A percentile compares a stretch with the other conserved stretches of the same genome.
These are phyloP conservation scores for Exophiala spinifera DNA, from an alignment of 2,329 filamentous ascomycete genomes.

Conservation along the genomic window DNA sequence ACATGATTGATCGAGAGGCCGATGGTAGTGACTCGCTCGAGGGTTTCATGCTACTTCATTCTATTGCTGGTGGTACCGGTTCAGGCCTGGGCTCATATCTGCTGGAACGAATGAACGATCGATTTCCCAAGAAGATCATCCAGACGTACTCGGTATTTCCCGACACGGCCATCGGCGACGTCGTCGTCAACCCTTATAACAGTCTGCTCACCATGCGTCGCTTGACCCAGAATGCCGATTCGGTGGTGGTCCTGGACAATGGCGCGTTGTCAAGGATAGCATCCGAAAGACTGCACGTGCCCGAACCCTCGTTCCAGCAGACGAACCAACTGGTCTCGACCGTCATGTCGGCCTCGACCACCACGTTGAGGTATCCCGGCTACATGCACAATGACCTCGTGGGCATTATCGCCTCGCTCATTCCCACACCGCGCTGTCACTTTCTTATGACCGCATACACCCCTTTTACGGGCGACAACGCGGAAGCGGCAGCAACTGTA, in stretches of 20 bases:
- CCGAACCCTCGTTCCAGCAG: conserved; percentile 93
- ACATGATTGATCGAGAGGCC: conserved; percentile 98
- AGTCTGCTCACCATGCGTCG: conserved; percentile 87
- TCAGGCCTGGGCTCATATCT: conserved; percentile 95
- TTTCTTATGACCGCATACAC: conserved; percentile 99
- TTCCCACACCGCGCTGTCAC: conserved; percentile 93
- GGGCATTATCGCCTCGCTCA: conserved; percentile 91
- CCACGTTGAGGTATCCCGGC: conserved; percentile 90
- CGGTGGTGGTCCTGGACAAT: conserved; percentile 95
- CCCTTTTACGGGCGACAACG: conserved; percentile 91
- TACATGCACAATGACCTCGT: conserved; percentile 99
- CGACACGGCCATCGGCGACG: conserved; percentile 83
- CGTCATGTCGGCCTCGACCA: conserved; percentile 98
- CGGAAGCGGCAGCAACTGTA: conserved; percentile 95
- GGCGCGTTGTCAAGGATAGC: conserved; percentile 90
- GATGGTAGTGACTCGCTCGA: conserved; percentile 97
- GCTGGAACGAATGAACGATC: conserved; percentile 90
- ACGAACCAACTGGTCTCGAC: conserved; percentile 97
- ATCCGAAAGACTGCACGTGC: conserved; percentile 88
- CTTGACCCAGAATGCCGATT: conserved; percentile 93
- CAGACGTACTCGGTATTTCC: conserved; percentile 99
- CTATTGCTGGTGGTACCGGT: conserved; percentile 93
- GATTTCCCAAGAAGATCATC: conserved; percentile 98
- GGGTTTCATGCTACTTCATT: conserved; percentile 98
- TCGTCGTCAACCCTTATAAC: conserved; percentile 98